Evolutionary conservation across 1,139 yeast species (phyloP), one percentile per base, ranked within the genome.

Genomic region (Nakaseomyces glabratus): DNA sequence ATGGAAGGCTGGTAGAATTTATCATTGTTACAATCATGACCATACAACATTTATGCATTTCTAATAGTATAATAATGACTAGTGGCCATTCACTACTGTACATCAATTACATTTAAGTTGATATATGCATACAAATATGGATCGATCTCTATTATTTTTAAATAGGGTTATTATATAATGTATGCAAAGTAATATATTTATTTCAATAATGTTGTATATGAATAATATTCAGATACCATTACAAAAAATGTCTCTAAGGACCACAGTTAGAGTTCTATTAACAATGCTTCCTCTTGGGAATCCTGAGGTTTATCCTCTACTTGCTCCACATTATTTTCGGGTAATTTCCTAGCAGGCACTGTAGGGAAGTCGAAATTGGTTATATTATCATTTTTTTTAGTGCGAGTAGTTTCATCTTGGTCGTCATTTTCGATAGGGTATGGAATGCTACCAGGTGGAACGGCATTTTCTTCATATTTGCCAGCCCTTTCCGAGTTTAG

Each of bases 1-100:
- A 90, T 88, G 95, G 88, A 85, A 56, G 90, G 85, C 3, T 66
- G 79, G 51, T 77, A 57, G 57, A 14, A 18, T 17, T n/a, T 16
- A 15, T 14, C 11, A 13, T 25, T 25, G 17, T 12, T 25, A 13
- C 20, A 9, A 20, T 12, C 19, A 25, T 25, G 17, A 25, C 16
- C 17, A 24, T 15, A 25, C 16, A n/a, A n/a, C n/a, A n/a, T n/a
- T n/a, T n/a, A n/a, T n/a, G n/a, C n/a, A n/a, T n/a, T n/a, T n/a
- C n/a, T n/a, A n/a, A n/a, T n/a, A n/a, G n/a, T n/a, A n/a, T n/a
- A n/a, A n/a, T n/a, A n/a, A n/a, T n/a, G n/a, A n/a, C n/a, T n/a
- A n/a, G n/a, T n/a, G n/a, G n/a, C n/a, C n/a, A n/a, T n/a, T n/a
- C n/a, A n/a, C n/a, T n/a, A n/a, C n/a, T n/a, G n/a, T n/a, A n/a